A percentile compares a stretch with the other conserved stretches of the same genome.
These are phyloP conservation scores for Myxozyma neglecta DNA, from an alignment of 805 yeast genomes.

Conservation along the genomic window DNA sequence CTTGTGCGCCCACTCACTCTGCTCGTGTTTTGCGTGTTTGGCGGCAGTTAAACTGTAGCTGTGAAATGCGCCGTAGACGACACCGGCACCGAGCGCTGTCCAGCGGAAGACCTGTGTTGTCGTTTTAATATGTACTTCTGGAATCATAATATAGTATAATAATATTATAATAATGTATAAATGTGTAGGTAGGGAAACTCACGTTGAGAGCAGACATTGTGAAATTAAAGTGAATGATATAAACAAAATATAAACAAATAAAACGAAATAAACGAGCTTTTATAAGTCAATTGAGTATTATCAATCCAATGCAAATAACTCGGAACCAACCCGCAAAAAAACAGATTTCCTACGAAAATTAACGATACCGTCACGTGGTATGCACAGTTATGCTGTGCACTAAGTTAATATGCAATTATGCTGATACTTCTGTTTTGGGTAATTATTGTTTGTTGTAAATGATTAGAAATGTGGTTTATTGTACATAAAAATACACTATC, in stretches of 20 bases:
- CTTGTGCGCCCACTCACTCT: conserved; percentile 59
- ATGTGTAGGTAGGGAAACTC: not conserved
- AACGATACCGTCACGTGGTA: no score
- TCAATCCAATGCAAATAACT: no score
- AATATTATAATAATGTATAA: not conserved
- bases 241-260: not conserved
- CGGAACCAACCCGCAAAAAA: no score
- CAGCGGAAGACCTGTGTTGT: conserved; percentile 76
- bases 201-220: conserved; percentile 14
- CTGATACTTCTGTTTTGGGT: no score
- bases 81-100: conserved; percentile 85
- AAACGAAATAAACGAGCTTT: no score
- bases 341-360: no score
- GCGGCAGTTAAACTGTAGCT: conserved; percentile 64
- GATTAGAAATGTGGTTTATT: no score
- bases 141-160: not conserved
- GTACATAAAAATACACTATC: not conserved
- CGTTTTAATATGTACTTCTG: not conserved
- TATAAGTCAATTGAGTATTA: no score
- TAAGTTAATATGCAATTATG: no score
- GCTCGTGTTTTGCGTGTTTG: conserved; percentile 59
- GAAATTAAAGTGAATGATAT: not conserved
- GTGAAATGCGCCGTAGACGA: conserved; percentile 84
- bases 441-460: no score
- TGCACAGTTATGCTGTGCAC: no score